phyloP scores from a whole-genome alignment of 2,329 filamentous ascomycete genomes.

The Trichoderma arundinaceum region DNA sequence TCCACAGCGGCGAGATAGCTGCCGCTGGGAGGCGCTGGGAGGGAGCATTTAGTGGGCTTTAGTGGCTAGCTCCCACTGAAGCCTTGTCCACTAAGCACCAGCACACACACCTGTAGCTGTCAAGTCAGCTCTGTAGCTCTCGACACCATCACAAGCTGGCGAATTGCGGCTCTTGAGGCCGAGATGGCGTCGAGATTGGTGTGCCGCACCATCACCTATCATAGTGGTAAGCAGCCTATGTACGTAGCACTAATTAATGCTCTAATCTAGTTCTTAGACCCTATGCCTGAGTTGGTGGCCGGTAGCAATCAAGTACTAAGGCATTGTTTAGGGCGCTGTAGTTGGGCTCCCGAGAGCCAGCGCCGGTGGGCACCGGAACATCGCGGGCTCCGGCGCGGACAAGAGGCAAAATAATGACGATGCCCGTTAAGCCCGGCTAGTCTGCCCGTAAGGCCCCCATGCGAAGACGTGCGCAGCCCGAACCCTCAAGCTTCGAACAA shows the following conservation, averaged over 20 bases:
- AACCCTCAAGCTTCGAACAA: not conserved
- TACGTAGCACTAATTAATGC: too few species aligned
- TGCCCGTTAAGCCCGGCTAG: not conserved
- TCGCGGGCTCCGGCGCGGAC: conserved; percentile 29
- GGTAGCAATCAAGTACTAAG: too few species aligned
- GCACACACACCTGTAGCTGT: not conserved
- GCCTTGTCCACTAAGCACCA: conserved; percentile 6
- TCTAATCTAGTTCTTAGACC: too few species aligned
- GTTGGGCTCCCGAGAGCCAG: not conserved
- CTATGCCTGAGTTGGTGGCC: too few species aligned
- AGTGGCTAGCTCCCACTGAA: conserved; percentile 15
- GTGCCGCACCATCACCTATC: not conserved
- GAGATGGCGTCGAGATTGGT: not conserved
- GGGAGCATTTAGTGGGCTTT: conserved; percentile 14
- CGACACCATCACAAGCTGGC: not conserved
- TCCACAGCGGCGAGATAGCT: conserved; percentile 21
- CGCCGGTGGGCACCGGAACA: conserved; percentile 30
- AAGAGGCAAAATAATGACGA: conserved; percentile 1
- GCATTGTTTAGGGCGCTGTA: too few species aligned
- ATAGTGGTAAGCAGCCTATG: too few species aligned
- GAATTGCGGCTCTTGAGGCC: too few species aligned
- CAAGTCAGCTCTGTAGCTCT: not conserved
- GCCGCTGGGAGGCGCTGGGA: conserved; percentile 16
- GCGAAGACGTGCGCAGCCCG: not conserved
- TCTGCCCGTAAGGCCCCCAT: conserved; percentile 18